Conservation (phyloP, 805 yeast species). For the Dipodascus geniculatus region DNA sequence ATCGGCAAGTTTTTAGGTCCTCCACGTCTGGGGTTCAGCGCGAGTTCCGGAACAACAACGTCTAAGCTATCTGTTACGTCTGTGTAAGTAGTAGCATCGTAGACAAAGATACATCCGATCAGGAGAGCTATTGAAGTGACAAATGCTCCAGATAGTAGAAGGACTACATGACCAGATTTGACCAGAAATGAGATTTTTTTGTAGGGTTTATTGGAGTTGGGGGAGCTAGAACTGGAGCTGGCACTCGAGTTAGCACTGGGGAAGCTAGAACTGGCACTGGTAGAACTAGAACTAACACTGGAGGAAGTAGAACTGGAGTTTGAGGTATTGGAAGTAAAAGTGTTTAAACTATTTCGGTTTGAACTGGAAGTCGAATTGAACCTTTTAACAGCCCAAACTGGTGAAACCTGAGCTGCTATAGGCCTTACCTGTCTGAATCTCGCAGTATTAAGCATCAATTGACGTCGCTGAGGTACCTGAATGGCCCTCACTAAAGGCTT, state of each 20-base stretch:
- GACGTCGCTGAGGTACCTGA: too few relatives aligned
- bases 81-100: conserved; percentile 1
- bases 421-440: too few relatives aligned
- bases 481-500: too few relatives aligned
- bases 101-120: neutral
- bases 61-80: conserved; percentile 11
- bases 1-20: conserved; percentile 67
- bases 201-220: neutral
- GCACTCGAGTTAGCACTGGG: neutral
- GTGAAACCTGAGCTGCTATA: too few relatives aligned
- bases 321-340: too few relatives aligned
- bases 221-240: neutral
- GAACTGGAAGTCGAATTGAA: too few relatives aligned
- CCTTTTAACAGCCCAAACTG: too few relatives aligned
- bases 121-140: neutral
- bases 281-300: neutral
- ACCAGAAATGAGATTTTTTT: neutral
- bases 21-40: conserved; percentile 44
- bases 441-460: too few relatives aligned
- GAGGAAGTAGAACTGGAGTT: too few relatives aligned
- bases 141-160: neutral
- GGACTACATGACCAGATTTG: neutral
- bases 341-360: too few relatives aligned
- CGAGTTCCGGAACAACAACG: conserved; percentile 39
- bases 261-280: neutral